Evolutionary conservation across 805 yeast genomes (phyloP).

Genomic region (Kluyveromyces lactis): DNA sequence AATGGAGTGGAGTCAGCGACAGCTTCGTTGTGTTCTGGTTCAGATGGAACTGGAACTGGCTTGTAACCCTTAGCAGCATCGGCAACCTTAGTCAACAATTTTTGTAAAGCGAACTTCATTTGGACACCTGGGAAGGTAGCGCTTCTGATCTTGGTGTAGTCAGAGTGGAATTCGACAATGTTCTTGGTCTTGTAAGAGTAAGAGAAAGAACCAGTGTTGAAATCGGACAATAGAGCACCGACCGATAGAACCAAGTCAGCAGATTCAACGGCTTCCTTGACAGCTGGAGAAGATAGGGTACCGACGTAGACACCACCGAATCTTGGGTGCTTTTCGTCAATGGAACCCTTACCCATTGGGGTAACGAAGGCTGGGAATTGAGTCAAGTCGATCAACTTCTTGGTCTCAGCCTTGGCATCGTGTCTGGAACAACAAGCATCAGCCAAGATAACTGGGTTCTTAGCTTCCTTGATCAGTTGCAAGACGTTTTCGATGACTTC

Average conservation of each 20-base stretch:
- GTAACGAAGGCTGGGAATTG: conserved; percentile 79
- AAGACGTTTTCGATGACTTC: conserved; percentile 52
- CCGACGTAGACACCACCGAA: conserved; percentile 86
- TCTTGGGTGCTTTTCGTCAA: conserved; percentile 63
- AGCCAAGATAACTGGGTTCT: conserved; percentile 67
- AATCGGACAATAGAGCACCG: conserved; percentile 80
- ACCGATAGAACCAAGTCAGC: conserved; percentile 70
- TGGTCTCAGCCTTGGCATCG: conserved; percentile 55
- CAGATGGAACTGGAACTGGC: conserved; percentile 49
- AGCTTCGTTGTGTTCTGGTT: conserved; percentile 39
- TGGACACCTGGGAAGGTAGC: conserved; percentile 68
- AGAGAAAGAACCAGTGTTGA: conserved; percentile 84
- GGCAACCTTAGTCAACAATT: conserved; percentile 33
- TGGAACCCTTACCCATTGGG: conserved; percentile 83
- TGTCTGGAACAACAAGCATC: conserved; percentile 87
- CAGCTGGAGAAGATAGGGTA: conserved; percentile 64
- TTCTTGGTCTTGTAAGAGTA: conserved; percentile 67
- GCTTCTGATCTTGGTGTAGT: conserved; percentile 58
- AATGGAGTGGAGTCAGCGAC: conserved; percentile 38
- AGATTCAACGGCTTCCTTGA: conserved; percentile 61
- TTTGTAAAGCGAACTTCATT: conserved; percentile 50
- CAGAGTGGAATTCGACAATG: conserved; percentile 73
- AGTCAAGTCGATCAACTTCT: conserved; percentile 52
- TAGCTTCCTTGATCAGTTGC: conserved; percentile 45
- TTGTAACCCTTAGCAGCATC: conserved; percentile 35